Conservation (phyloP, 768 basidiomycete genomes). For the Asterophora lycoperdoides region DNA sequence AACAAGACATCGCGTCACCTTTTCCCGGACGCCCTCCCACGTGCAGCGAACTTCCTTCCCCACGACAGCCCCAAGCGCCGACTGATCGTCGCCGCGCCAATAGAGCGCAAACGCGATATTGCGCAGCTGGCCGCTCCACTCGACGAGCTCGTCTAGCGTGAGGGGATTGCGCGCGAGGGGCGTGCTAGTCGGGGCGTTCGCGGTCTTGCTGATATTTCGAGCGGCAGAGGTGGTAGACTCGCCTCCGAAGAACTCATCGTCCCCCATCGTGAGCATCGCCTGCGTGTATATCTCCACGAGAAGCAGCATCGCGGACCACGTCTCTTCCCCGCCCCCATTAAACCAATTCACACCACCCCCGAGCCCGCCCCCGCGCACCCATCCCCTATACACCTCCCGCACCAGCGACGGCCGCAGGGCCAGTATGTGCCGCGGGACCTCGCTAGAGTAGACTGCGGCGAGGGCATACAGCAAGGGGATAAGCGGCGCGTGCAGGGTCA, state of each 20-base stretch:
- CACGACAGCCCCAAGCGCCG: constrained; percentile 16
- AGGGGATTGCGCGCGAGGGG: constrained; percentile 65
- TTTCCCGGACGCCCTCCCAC: constrained; percentile 71
- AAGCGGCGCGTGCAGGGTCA: constrained; percentile 36
- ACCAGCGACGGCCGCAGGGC: constrained; percentile 58
- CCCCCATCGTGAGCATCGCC: constrained; percentile 84
- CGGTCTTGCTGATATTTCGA: no score
- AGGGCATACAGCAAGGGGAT: constrained; percentile 55
- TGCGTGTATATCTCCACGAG: constrained; percentile 81
- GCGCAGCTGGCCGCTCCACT: constrained; percentile 72
- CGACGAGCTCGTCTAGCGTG: constrained; percentile 71
- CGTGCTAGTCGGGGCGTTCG: background rate
- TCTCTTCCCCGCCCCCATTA: constrained; percentile 34
- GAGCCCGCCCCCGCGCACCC: constrained; percentile 56
- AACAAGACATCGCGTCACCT: constrained; percentile 72
- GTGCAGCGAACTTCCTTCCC: constrained; percentile 37
- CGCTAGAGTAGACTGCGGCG: constrained; percentile 54
- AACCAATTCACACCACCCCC: constrained; percentile 48
- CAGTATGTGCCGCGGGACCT: constrained; percentile 50
- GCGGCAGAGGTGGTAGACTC: no score
- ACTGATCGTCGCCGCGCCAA: constrained; percentile 40
- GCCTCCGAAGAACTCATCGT: constrained; percentile 85
- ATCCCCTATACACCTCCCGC: constrained; percentile 68
- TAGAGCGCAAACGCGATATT: constrained; percentile 79
- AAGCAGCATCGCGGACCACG: constrained; percentile 72